Conservation (phyloP, 2,329 filamentous ascomycete genomes). For the Aspergillus eucalypticola region DNA sequence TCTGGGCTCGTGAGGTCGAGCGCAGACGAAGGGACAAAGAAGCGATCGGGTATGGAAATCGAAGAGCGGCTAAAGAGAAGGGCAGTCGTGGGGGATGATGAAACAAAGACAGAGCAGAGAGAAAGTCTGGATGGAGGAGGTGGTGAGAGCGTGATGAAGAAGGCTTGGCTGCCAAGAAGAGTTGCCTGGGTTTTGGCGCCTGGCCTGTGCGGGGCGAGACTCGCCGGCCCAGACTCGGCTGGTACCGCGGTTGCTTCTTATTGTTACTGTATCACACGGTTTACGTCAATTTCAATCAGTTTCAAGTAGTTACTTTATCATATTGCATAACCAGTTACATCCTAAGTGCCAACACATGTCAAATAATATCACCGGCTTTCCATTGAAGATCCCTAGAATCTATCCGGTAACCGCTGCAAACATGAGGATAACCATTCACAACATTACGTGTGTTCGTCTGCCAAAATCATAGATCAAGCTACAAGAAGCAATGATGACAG, state of each 20-base stretch:
- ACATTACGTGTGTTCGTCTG: background rate
- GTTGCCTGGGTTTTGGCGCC: constrained; percentile 12
- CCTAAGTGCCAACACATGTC: background rate
- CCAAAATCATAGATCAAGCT: background rate
- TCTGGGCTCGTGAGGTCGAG: background rate
- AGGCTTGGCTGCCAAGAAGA: constrained; percentile 20
- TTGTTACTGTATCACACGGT: background rate
- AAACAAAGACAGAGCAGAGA: constrained; percentile 14
- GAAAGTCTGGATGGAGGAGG: background rate
- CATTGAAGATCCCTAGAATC: constrained; percentile 3
- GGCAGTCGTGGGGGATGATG: constrained; percentile 16
- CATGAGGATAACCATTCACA: background rate
- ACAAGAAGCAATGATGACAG: constrained; percentile 2
- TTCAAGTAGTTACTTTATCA: background rate
- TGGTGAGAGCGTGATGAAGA: constrained; percentile 9
- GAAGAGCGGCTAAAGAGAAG: constrained; percentile 1
- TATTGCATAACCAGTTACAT: background rate
- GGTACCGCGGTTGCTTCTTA: background rate
- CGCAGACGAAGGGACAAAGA: background rate
- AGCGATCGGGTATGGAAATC: background rate
- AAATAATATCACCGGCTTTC: background rate
- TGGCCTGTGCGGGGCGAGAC: constrained; percentile 18
- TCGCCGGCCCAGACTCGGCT: constrained; percentile 10
- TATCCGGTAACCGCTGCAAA: background rate
- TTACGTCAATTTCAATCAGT: too few relatives aligned